Evolutionary conservation across 2,329 filamentous ascomycete species (phyloP).

Genomic region (Dactylellina cionopaga): DNA sequence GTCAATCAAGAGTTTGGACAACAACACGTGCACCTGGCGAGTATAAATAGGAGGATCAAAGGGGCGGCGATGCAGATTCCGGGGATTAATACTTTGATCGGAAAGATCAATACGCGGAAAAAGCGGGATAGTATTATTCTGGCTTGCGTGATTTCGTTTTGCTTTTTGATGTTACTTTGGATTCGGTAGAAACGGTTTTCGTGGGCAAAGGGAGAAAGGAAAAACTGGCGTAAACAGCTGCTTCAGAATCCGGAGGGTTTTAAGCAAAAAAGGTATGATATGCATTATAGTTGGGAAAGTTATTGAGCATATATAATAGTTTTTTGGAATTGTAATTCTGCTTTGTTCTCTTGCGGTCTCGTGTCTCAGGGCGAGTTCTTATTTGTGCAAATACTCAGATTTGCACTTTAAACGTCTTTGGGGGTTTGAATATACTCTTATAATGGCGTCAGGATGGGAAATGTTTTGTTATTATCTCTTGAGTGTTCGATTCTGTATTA

Average conservation of each 20-base stretch:
- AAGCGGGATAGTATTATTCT: conserved; percentile 93
- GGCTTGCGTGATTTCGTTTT: conserved; percentile 88
- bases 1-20: conserved; percentile 90
- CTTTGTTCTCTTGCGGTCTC: too few relatives aligned
- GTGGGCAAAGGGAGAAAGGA: conserved; percentile 53
- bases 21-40: conserved; percentile 87
- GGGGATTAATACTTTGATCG: conserved; percentile 89
- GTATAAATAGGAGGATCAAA: conserved; percentile 89
- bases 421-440: conserved; percentile 10
- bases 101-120: conserved; percentile 92
- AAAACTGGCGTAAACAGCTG: conserved; percentile 54
- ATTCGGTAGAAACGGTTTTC: conserved; percentile 69
- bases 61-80: conserved; percentile 89
- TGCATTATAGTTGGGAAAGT: too few relatives aligned
- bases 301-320: conserved; percentile 1
- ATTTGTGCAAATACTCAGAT: too few relatives aligned
- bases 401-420: conserved; percentile 12
- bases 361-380: too few relatives aligned
- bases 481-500: not conserved
- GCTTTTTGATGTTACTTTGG: conserved; percentile 85
- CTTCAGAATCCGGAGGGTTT: too few relatives aligned
- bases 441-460: conserved; percentile 39
- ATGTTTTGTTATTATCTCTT: conserved; percentile 11
- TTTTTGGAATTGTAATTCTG: not conserved
- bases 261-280: conserved; percentile 16